phyloP scores from a whole-genome alignment of 2,329 filamentous ascomycete species.

The Apiospora hydei region DNA sequence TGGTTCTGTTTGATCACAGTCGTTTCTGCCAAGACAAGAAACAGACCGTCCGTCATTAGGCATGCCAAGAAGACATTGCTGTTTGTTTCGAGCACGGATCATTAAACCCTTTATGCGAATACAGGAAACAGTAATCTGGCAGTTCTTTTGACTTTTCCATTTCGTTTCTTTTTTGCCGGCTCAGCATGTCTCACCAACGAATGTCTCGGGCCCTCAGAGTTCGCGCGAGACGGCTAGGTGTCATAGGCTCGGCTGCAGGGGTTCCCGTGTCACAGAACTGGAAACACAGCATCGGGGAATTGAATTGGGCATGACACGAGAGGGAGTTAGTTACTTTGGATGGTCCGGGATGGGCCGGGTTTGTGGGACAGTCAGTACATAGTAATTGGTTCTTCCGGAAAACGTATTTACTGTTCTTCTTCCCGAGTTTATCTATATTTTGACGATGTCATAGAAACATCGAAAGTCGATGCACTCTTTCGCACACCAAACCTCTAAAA shows the following conservation, averaged over 20 bases:
- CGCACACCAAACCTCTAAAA: no score
- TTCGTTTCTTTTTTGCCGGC: neutral
- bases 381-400: no score
- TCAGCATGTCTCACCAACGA: constrained; percentile 10
- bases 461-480: neutral
- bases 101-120: neutral
- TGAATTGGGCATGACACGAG: neutral
- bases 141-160: neutral
- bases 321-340: neutral
- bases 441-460: no score
- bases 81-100: neutral
- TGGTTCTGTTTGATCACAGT: neutral
- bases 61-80: neutral
- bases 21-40: neutral
- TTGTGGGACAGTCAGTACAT: no score
- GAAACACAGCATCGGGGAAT: neutral
- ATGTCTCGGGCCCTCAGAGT: neutral
- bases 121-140: neutral
- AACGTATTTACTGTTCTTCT: no score
- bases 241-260: neutral
- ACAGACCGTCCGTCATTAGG: neutral
- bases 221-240: neutral
- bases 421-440: no score
- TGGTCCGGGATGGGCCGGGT: neutral
- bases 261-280: neutral